Conservation (phyloP, 441 rosid species). For the Adansonia grandidieri region DNA sequence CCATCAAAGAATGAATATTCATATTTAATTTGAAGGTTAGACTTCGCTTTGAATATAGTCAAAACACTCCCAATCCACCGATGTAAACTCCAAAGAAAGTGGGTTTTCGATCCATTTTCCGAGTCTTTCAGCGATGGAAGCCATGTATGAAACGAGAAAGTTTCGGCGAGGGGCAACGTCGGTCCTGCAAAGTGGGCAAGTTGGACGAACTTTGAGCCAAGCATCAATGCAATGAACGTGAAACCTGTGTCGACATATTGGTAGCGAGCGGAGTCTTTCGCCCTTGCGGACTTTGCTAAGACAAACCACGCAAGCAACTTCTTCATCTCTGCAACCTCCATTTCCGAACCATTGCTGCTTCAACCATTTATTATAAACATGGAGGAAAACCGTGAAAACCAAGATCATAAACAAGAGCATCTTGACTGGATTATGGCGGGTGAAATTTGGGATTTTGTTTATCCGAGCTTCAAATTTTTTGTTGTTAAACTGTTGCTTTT, state of each 20-base stretch:
- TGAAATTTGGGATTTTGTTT: no score
- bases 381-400: not conserved
- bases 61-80: slow-evolving; percentile 25
- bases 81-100: slow-evolving; percentile 4
- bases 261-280: slow-evolving; percentile 27
- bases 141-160: not conserved
- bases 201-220: slow-evolving; percentile 38
- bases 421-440: not conserved
- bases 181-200: slow-evolving; percentile 37
- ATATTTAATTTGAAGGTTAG: not conserved
- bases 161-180: slow-evolving; percentile 6
- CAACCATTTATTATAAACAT: not conserved
- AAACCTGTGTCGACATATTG: slow-evolving; percentile 37
- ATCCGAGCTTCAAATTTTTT: no score
- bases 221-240: slow-evolving; percentile 43
- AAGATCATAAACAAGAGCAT: not conserved
- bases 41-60: not conserved
- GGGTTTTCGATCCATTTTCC: slow-evolving; percentile 24
- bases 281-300: slow-evolving; percentile 29
- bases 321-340: not conserved
- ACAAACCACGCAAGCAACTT: slow-evolving; percentile 33
- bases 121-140: not conserved
- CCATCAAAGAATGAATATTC: not conserved
- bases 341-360: not conserved
- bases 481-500: not conserved